Base-by-base conservation (phyloP, 1,284 basidiomycete species). In the Malassezia furfur region DNA sequence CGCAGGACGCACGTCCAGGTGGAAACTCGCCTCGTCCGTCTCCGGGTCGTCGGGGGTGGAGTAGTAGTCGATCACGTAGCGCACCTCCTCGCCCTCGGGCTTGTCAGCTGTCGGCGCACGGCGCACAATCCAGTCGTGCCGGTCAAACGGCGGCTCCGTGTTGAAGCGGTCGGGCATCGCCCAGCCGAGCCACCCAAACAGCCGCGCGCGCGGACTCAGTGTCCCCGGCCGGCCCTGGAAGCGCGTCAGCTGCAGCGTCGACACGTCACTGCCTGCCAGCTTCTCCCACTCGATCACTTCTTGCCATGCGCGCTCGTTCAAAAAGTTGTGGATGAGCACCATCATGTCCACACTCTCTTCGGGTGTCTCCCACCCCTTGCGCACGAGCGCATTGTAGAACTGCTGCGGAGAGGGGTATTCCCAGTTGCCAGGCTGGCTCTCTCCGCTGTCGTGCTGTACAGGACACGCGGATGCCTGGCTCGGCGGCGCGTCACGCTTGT, bases 381-480 rank as follows among this genome's bases (percentile, higher is more conserved):
- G 80, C 14, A 89, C 88, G 7, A 99, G 81, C 0, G 94, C 94
- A 74, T 96, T 96, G 77, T 98, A 93, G 75, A 98, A 98, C 75
- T 98, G 93, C 77, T 98, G 91, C 2, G 93, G 90, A 5, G 88
- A 91, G 1, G 94, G 94, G 76, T 99, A 99, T 71, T 96, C 91
- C 94, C 94, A 98, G 46, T 78, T 77, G 12, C 72, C 72, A 15
- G 74, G 70, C 19, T 70, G 52, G 15, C 11, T 10, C 17, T 25
- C 37, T 57, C 57, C 28, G n/a, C 49, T 58, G 14, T 61, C 65
- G 22, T 59, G 64, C 75, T 81, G 45, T 60, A 76, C 51, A 17
- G 67, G 67, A 12, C 46, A 59, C 49, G 52, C 34, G 30, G 51
- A 45, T 2, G n/a, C 30, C 28, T 38, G 8, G 25, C 25, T 28